Evolutionary conservation across 2,329 filamentous ascomycete genomes (phyloP).

Genomic region (Aspergillus japonicus): DNA sequence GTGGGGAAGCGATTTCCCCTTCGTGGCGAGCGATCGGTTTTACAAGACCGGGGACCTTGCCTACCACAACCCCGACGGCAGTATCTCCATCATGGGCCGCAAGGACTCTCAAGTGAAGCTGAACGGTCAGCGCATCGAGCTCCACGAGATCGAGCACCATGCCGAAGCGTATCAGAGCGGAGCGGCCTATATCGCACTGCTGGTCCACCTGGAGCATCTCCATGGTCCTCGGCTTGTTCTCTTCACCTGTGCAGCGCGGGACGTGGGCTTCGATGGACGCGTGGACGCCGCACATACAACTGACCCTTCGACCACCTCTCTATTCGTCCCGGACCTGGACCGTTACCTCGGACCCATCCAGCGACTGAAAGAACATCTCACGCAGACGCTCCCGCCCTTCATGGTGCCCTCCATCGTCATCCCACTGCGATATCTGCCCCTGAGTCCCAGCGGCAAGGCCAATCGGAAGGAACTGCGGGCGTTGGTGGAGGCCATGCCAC

Average conservation of each 20-base stretch:
- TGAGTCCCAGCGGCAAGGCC: neutral
- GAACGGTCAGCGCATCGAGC: slow-evolving; percentile 13
- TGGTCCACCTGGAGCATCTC: neutral
- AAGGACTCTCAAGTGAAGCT: slow-evolving; percentile 13
- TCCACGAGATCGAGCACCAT: slow-evolving; percentile 9
- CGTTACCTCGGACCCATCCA: too few relatives aligned
- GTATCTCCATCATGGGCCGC: slow-evolving; percentile 6
- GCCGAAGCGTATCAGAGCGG: neutral
- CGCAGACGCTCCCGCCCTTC: neutral
- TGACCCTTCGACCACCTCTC: too few relatives aligned
- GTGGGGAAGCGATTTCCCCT: neutral
- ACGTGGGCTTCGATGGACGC: too few relatives aligned
- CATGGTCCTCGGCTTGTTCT: too few relatives aligned
- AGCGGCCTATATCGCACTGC: too few relatives aligned
- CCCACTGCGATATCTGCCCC: neutral
- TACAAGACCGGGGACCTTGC: slow-evolving; percentile 16
- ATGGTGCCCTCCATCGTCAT: neutral
- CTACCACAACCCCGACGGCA: slow-evolving; percentile 41
- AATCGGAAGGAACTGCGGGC: neutral
- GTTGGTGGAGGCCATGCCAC: too few relatives aligned
- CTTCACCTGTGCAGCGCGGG: too few relatives aligned
- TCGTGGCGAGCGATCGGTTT: neutral
- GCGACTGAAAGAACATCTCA: too few relatives aligned
- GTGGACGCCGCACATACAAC: too few relatives aligned
- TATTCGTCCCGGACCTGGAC: too few relatives aligned